Conservation (phyloP, 106 monocot species). For the Iris macrosiphon region DNA sequence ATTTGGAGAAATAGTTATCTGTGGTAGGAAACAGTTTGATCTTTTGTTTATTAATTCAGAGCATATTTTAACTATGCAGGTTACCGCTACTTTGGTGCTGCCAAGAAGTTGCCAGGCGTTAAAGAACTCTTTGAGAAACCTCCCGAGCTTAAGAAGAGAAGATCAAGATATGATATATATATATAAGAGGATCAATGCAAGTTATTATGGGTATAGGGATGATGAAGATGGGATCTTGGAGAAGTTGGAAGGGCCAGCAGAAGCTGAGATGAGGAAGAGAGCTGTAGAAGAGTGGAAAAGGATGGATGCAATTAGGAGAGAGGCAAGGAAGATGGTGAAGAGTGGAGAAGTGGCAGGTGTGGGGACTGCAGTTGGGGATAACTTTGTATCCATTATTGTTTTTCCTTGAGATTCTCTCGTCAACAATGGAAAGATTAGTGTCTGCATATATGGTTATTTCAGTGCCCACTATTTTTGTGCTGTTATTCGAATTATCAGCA, state of each 20-base stretch:
- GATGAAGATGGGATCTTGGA: conserved; percentile 94
- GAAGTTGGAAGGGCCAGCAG: conserved; percentile 69
- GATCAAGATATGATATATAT: conserved; percentile 81
- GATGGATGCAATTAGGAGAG: conserved; percentile 62
- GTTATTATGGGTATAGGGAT: conserved; percentile 92
- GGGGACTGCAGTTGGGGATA: conserved; percentile 32
- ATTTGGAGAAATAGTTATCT: too few species aligned
- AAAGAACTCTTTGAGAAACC: conserved; percentile 97
- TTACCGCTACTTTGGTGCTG: conserved; percentile 94
- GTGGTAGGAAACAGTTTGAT: too few species aligned
- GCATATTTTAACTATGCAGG: conserved; percentile 28
- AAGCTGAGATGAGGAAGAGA: conserved; percentile 50
- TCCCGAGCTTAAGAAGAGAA: conserved; percentile 69
- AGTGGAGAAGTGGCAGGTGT: conserved; percentile 76
- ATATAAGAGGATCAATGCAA: conserved; percentile 90
- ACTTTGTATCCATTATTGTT: too few species aligned
- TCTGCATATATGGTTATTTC: too few species aligned
- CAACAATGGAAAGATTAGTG: too few species aligned
- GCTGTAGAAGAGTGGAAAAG: conserved; percentile 54
- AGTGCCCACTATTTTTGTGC: too few species aligned
- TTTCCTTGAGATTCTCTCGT: too few species aligned
- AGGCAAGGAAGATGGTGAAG: conserved; percentile 76
- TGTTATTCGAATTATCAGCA: too few species aligned
- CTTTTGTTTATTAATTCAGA: not conserved
- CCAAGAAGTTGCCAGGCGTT: conserved; percentile 94